Conservation (phyloP, 768 basidiomycete species). For the Collybia mongolica region DNA sequence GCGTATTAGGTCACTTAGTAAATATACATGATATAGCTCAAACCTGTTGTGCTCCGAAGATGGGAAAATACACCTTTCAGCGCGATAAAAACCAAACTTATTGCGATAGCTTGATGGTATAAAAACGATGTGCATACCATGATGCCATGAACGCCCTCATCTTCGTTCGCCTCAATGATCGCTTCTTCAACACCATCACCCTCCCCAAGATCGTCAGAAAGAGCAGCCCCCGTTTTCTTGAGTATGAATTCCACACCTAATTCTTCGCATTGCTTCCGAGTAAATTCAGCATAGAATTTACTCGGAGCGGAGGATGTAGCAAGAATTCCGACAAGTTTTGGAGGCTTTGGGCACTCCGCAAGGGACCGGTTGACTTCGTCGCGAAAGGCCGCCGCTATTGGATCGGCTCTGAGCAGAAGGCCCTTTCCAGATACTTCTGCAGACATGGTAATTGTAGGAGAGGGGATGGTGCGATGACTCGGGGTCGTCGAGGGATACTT, state of each 20-base stretch:
- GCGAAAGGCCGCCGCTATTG: slow-evolving; percentile 68
- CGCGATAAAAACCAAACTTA: slow-evolving; percentile 3
- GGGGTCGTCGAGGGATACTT: too few relatives aligned
- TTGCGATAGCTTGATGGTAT: background rate
- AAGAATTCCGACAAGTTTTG: slow-evolving; percentile 89
- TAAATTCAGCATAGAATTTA: slow-evolving; percentile 86
- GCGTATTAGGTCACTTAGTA: background rate
- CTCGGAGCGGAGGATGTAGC: slow-evolving; percentile 82
- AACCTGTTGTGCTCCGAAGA: slow-evolving; percentile 88
- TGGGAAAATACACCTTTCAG: slow-evolving; percentile 89
- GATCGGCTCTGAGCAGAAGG: slow-evolving; percentile 75
- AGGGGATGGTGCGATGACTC: background rate
- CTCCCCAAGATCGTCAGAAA: slow-evolving; percentile 55
- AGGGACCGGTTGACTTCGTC: slow-evolving; percentile 62
- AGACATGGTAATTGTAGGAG: slow-evolving; percentile 14
- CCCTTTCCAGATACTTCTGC: slow-evolving; percentile 52
- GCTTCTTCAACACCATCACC: slow-evolving; percentile 95
- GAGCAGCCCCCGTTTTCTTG: slow-evolving; percentile 64
- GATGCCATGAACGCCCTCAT: slow-evolving; percentile 82
- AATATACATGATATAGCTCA: background rate
- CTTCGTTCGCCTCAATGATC: slow-evolving; percentile 93
- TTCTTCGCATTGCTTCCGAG: slow-evolving; percentile 84
- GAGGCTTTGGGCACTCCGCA: slow-evolving; percentile 35
- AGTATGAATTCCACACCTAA: slow-evolving; percentile 88
- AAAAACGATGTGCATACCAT: slow-evolving; percentile 62